A percentile compares a stretch with the other conserved stretches of the same genome.
These are phyloP conservation scores for Termitomyces sp. DNA, from an alignment of 768 basidiomycete species.

Conservation along the genomic window DNA sequence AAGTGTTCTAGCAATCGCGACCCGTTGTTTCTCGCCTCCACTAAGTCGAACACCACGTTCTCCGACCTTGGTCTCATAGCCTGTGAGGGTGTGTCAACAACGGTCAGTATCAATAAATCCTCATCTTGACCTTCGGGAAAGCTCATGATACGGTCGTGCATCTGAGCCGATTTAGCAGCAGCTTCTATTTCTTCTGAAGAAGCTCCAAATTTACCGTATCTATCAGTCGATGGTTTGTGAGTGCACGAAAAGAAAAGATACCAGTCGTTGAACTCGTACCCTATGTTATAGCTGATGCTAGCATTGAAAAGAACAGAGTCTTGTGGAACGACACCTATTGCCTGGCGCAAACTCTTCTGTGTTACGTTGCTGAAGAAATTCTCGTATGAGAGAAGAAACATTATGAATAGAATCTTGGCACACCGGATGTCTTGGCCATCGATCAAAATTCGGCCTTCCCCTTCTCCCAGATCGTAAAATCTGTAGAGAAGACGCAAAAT, in stretches of 20 bases:
- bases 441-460: conserved; percentile 75
- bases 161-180: conserved; percentile 78
- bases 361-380: conserved; percentile 63
- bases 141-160: conserved; percentile 80
- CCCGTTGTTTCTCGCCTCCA: conserved; percentile 89
- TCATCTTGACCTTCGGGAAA: conserved; percentile 65
- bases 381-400: background rate
- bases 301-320: conserved; percentile 74
- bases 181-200: conserved; percentile 70
- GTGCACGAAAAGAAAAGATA: conserved; percentile 2
- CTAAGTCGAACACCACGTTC: conserved; percentile 82
- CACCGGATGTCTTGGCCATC: conserved; percentile 81
- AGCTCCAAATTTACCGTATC: conserved; percentile 76
- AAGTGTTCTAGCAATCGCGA: conserved; percentile 83
- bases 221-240: conserved; percentile 18
- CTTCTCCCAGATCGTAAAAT: conserved; percentile 85
- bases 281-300: conserved; percentile 71
- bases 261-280: conserved; percentile 31
- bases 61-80: conserved; percentile 85
- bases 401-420: background rate
- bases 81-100: conserved; percentile 19
- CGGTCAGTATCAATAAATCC: background rate
- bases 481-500: conserved; percentile 86
- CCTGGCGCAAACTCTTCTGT: conserved; percentile 69
- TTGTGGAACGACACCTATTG: conserved; percentile 91